Percentiles rank a stretch among this genome's conserved stretches.
Conservation (phyloP, 2,329 filamentous ascomycete species). For the Grosmannia penicillata region DNA sequence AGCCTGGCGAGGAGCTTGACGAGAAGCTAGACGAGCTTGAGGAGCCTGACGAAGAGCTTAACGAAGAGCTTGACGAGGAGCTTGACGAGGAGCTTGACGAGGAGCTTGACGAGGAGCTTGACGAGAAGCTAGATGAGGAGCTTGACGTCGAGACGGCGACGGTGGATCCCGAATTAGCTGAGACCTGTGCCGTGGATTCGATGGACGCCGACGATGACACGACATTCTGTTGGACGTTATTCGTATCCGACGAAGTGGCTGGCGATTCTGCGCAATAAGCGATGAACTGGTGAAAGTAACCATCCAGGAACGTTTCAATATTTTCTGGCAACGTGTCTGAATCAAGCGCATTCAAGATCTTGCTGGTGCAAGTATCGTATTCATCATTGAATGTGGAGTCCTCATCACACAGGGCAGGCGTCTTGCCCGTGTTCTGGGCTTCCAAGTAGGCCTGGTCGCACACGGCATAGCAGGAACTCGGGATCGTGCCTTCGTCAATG, state of each 20-base stretch:
- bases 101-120: neutral
- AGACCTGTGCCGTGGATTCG: conserved; percentile 5
- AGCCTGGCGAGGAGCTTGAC: neutral
- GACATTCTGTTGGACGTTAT: too few relatives aligned
- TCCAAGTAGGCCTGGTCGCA: conserved; percentile 37
- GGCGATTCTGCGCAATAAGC: too few relatives aligned
- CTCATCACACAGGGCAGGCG: conserved; percentile 24
- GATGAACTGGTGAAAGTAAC: conserved; percentile 28
- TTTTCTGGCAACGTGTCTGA: conserved; percentile 14
- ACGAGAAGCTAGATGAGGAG: neutral
- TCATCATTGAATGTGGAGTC: conserved; percentile 25
- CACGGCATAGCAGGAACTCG: conserved; percentile 31
- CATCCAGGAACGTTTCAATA: conserved; percentile 19
- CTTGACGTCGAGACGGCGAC: neutral
- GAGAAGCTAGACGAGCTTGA: too few relatives aligned
- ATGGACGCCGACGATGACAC: neutral
- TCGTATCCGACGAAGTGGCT: too few relatives aligned
- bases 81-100: neutral
- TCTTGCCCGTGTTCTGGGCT: conserved; percentile 32
- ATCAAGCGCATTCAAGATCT: conserved; percentile 22
- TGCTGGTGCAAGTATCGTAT: conserved; percentile 24
- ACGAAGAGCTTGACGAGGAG: neutral
- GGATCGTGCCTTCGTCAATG: conserved; percentile 16
- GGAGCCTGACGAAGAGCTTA: neutral
- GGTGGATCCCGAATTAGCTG: neutral